Base-by-base conservation (phyloP, 371 early-diverging fungal genomes). In the Syncephalastrum racemosum region DNA sequence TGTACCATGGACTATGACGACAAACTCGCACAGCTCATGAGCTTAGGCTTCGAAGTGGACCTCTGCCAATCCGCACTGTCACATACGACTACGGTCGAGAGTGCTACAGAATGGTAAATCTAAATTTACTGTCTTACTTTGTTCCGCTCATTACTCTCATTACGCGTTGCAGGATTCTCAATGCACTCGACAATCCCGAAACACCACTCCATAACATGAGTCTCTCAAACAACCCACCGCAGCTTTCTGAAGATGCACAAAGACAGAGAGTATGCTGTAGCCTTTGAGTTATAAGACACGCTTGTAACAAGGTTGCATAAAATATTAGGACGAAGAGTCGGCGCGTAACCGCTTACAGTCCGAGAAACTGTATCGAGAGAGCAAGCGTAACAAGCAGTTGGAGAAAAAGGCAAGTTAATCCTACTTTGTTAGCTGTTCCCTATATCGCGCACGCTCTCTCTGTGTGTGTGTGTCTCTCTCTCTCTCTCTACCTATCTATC, bases 11-110 rank as follows among this genome's bases (percentile, higher is more conserved):
- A 65, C 49, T 31, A 31, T 31, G 68, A 67, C 49, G 59, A 42
- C 8, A 23, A 67, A 40, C 53, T 73, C 7, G 73, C 66, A 8
- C 70, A 71, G 46, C 54, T 75, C 6, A 18, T 75, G 8, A 48
- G 61, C 23, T 55, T 75, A 16, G 75, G 75, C 2, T 75, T 68
- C 42, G 65, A 71, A 27, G 24, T 75, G 4, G 69, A 71, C 2
- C 31, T 66, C 4, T 71, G 75, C 16, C 57, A 53, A 53, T 55
- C 58, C 23, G 75, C 75, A 13, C 44, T 75, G 10, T 40, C 41
- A 7, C 59, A 56, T 12, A 60, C 58, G 18, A 43, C 36, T n/a
- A 61, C 59, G 7, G 59, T 75, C 12, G 58, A 71, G 46, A 64
- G 61, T 4, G 75, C 75, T 20, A 66, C 67, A 20, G 64, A 75